Evolutionary conservation across 495 filamentous ascomycete genomes (phyloP), one percentile per base, ranked within the genome.

Genomic region (Tuber umbilicatum): DNA sequence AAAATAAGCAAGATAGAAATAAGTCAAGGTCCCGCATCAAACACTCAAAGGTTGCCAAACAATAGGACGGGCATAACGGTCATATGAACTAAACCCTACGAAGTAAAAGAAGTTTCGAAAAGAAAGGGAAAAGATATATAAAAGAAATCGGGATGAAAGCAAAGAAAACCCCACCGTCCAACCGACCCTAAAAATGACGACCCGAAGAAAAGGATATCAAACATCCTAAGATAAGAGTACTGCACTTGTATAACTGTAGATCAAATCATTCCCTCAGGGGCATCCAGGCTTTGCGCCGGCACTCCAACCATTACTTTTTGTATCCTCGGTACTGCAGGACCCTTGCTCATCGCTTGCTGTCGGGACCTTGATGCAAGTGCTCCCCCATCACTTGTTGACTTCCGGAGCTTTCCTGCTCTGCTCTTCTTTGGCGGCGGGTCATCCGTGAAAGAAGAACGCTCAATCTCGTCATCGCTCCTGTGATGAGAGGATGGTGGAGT

Each of bases 381-480:
- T 38, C 81, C 81, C 21, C 81, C 81, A 64, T 82, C 81, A 64
- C 81, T 82, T 19, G 73, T 82, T 31, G 78, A 78, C 67, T 82
- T 82, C 71, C 80, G 69, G 41, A 82, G 45, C 72, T 81, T 81
- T 43, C 67, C 79, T 41, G 75, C 72, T n/a, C 40, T 70, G 39
- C 69, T 80, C 69, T 80, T 79, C 78, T 80, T 80, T 55, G 73
- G 74, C 19, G 78, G 78, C 23, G 74, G 77, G 47, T 80, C 78
- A 39, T 80, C 74, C 3, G 73, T 76, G 78, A 80, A 80, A 17
- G 78, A 80, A 35, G 78, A 81, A 39, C 75, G 71, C 39, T 81
- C 79, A n/a, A 80, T 27, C 17, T 80, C 78, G 40, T 79, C 78
- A 35, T 80, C 78, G 16, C 78, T 80, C 35, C 73, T 73, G 38